Evolutionary conservation across 1,284 basidiomycete species (phyloP), one percentile per base, ranked within the genome.

Genomic region (Chalciporus piperatoides): DNA sequence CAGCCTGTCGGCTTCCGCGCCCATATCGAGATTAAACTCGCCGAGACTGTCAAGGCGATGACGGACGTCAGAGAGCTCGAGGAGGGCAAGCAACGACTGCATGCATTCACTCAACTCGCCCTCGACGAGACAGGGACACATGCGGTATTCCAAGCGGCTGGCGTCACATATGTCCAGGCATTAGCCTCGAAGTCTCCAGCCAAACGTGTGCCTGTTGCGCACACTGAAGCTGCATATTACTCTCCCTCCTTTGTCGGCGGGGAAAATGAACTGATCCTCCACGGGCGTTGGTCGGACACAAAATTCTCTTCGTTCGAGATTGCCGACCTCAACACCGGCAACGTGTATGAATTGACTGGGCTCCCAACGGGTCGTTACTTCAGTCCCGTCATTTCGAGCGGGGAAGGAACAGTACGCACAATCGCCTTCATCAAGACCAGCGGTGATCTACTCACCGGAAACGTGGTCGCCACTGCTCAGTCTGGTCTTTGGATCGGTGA

Each of bases 71-170:
- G 78, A 24, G 65, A 68, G 10, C 57, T 80, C 15, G 85, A 86
- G 64, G 76, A 75, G 1, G 68, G 67, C n/a, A 69, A 74, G 8
- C 80, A 84, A 56, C 69, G 78, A 6, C 75, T 85, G 8, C 71
- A 75, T 45, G 76, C 83, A 2, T 82, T 86, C 63, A 78, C 76
- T 42, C 79, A 84, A 38, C 68, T 86, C 12, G 68, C 73, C 3
- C 73, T 79, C 1, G 79, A 86, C 54, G 70, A 75, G 21, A 61
- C 61, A 1, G 84, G 84, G n/a, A 58, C 64, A 3, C 71, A 64
- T 24, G 80, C 73, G 1, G 74, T 80, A n/a, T 86, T 86, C 67
- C 78, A 86, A 62, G 84, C 77, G 14, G 79, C 81, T 10, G 84
- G 84, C 1, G 70, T 24, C 71, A 82, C 38, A 78, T 86, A 71